Base-by-base conservation (phyloP, 805 yeast species). In the Cyberlindnera suaveolens region DNA sequence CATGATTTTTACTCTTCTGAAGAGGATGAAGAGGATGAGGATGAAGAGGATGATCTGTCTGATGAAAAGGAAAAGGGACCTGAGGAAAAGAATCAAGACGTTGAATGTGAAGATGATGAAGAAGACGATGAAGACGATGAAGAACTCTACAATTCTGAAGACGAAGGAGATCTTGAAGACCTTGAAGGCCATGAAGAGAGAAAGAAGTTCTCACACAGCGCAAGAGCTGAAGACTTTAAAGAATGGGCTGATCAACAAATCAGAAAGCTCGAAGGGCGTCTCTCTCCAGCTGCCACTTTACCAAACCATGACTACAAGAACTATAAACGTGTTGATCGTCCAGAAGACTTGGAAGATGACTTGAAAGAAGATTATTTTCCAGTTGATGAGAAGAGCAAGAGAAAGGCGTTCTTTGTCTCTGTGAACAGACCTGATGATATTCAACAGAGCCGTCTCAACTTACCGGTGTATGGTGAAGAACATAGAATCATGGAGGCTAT, bases 401-500 rank as follows among this genome's bases (percentile, higher is more conserved):
- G 96, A 55, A 74, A 79, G 47, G 80, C 91, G 0, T 75, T 74
- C 43, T 85, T 66, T 47, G 91, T 89, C 8, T 68, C 77, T 14
- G 84, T 91, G 1, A 69, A 71, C 9, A 72, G 99, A 53, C 58
- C 78, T 2, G 76, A 72, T 0, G 82, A 75, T 23, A 76, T 91
- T 18, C 95, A 88, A 57, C 60, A 68, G 17, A 71, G 71, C 29
- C 71, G 99, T 49, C 68, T 80, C 65, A 74, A 79, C 41, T 67
- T 93, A 16, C 99, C 99, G 1, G 97, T 93, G 0, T 85, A 77
- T 49, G 82, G 82, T 6, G 96, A 88, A 62, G 99, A 93, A 57
- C 96, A 87, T 60, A 71, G 80, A 43, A 85, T 93, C 39, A 88
- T 93, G 97, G 99, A 93, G 61, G 96, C 96, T 1, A 77, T 93